phyloP scores from a whole-genome alignment of 2,329 filamentous ascomycete genomes.

The Trichoderma koningii region DNA sequence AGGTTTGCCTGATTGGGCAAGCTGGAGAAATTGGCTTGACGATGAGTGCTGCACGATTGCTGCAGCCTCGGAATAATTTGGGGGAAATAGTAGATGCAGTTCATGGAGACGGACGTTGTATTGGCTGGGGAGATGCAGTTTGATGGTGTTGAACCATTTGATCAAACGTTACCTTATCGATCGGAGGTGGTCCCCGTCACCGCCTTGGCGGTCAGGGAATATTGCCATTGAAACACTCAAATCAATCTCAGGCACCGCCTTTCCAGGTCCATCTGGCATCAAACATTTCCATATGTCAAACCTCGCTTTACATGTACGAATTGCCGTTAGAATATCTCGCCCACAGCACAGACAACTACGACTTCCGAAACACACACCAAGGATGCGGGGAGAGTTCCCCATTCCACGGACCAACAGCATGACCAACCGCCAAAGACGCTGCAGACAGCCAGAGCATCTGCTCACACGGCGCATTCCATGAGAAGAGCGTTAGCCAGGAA shows the following conservation, averaged over 20 bases:
- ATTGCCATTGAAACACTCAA: background rate
- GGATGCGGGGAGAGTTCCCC: background rate
- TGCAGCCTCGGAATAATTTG: background rate
- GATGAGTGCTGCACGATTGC: background rate
- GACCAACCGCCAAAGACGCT: background rate
- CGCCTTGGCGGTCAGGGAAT: background rate
- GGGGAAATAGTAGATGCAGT: background rate
- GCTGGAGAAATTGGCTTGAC: conserved; percentile 2
- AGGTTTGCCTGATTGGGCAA: conserved; percentile 19
- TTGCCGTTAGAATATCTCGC: too few relatives aligned
- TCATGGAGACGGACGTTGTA: background rate
- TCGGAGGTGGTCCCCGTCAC: background rate
- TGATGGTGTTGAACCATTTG: background rate
- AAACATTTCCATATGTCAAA: too few relatives aligned
- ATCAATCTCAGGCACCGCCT: background rate
- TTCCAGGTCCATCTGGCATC: background rate
- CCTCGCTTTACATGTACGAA: too few relatives aligned
- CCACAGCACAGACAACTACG: background rate
- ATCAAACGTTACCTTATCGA: background rate
- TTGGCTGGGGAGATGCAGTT: background rate
- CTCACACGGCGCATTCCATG: conserved; percentile 5
- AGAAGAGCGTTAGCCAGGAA: background rate
- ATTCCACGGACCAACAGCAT: background rate
- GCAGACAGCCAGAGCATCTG: background rate
- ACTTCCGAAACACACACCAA: background rate